Evolutionary conservation across 2,329 filamentous ascomycete genomes (phyloP).

Genomic region (Cercospora nicotianae): DNA sequence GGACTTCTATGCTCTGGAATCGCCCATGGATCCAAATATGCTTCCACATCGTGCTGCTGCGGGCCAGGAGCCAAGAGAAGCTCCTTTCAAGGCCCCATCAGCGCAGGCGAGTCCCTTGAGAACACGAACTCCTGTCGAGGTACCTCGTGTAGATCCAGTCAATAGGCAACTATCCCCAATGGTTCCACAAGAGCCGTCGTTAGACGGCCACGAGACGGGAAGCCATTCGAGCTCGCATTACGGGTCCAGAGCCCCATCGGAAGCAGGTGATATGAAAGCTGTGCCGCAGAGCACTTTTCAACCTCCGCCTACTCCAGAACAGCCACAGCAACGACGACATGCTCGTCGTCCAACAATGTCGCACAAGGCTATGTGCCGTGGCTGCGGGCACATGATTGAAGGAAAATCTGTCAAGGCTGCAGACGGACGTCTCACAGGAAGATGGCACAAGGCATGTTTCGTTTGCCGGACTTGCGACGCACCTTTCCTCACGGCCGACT

Average conservation of each 20-base stretch:
- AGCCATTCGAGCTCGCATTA: neutral
- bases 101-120: constrained; percentile 2
- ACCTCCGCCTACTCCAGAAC: constrained; percentile 27
- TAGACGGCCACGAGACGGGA: neutral
- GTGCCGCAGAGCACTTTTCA: constrained; percentile 7
- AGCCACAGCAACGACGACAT: neutral
- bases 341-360: constrained; percentile 3
- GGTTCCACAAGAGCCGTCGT: neutral
- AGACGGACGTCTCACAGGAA: constrained; percentile 85
- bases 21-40: constrained; percentile 38
- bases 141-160: neutral
- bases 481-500: constrained; percentile 82
- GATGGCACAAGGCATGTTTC: constrained; percentile 94
- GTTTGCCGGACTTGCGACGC: constrained; percentile 80
- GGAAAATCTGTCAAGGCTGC: constrained; percentile 94
- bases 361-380: constrained; percentile 73
- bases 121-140: constrained; percentile 5
- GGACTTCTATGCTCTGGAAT: constrained; percentile 29
- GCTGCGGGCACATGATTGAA: constrained; percentile 73
- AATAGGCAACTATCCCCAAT: neutral
- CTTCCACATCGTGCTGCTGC: constrained; percentile 10
- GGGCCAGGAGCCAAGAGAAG: constrained; percentile 25
- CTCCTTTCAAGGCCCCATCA: neutral
- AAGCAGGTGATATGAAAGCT: constrained; percentile 16
- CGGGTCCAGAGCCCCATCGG: constrained; percentile 3